Evolutionary conservation across 495 filamentous ascomycete genomes (phyloP), one percentile per base, ranked within the genome.

Genomic region (Hypoxylon trugodes): DNA sequence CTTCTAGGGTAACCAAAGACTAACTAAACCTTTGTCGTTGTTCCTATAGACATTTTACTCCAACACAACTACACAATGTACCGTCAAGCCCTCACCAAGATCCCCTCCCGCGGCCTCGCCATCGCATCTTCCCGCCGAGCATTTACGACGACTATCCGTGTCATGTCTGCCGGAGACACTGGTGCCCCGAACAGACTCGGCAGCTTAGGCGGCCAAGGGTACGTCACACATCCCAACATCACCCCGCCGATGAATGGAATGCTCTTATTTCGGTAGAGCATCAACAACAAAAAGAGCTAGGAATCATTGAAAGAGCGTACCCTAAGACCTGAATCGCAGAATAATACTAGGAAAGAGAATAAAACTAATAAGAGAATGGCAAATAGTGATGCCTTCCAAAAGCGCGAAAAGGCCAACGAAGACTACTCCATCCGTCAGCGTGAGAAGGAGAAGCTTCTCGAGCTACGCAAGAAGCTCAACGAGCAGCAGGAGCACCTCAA

Each of bases 361-460:
- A 38, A 43, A 18, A 19, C 62, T 61, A 47, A 66, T 38, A 16
- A 40, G 13, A 9, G 25, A 37, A 25, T 30, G 6, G 6, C 46
- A 35, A 46, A 67, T 60, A 94, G 93, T 59, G 95, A 99, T 73
- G 82, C 89, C 46, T 99, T 97, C 85, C 89, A 89, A 73, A 87
- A 87, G 73, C 92, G 95, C 66, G 95, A 99, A 79, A 87, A 87
- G 62, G 94, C 94, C 59, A 82, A 81, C 72, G 95, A 99, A 79
- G 87, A 90, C 72, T 83, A 84, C 62, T 89, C 90, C 80, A 90
- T 99, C 77, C 80, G 84, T 48, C 80, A 90, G 81, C 87, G 90
- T 69, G 95, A 99, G 84, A 81, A 85, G 74, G 84, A 89, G 78
- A 97, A 97, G 90, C 87, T 86, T 47, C 72, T 88, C 16, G 75